Base-by-base conservation (phyloP, 805 yeast species). In the Barnettozyma siamensis region DNA sequence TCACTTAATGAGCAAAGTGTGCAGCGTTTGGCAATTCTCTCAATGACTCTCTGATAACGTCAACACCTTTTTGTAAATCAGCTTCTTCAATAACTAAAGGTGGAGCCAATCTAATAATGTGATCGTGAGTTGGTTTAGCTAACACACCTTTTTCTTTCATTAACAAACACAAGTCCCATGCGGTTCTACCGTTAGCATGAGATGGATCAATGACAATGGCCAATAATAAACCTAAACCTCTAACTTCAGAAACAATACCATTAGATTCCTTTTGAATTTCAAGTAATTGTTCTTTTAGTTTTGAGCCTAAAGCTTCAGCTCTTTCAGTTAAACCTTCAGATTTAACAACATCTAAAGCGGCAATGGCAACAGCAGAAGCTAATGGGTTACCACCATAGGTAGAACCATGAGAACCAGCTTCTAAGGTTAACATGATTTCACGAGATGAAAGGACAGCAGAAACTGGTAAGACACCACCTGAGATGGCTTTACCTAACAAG, bases 361-460 rank as follows among this genome's bases (percentile, higher is more conserved):
- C 96, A 61, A 87, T 80, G 46, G 97, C 93, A 17, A 88, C 96
- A 42, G 87, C 76, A 51, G 95, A 87, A 18, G 95, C 91, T 61
- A 91, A 75, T 50, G 98, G 96, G 69, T 88, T 91, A 64, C 98
- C 98, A 65, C 98, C 98, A 62, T 86, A 91, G 18, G 98, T 91
- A 23, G 97, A 89, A 39, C 98, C 98, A 66, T 91, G 98, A 26
- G 96, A 86, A 41, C 98, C 98, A 21, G 97, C 95, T 48, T 85
- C 87, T 53, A 91, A 75, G 49, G 87, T 78, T 50, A 80, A 74
- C 96, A 91, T 85, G 60, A 91, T 83, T 45, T 88, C 94, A 54
- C 70, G 77, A n/a, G 95, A 85, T 2, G 96, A 83, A 49, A 91
- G 72, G 15, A 88, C 96, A 23, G 94, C 93, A 35, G 94, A 83